These are phyloP conservation scores for Theileria annulata DNA, from an alignment of 169 alveolate genomes.

Conservation along the genomic window DNA sequence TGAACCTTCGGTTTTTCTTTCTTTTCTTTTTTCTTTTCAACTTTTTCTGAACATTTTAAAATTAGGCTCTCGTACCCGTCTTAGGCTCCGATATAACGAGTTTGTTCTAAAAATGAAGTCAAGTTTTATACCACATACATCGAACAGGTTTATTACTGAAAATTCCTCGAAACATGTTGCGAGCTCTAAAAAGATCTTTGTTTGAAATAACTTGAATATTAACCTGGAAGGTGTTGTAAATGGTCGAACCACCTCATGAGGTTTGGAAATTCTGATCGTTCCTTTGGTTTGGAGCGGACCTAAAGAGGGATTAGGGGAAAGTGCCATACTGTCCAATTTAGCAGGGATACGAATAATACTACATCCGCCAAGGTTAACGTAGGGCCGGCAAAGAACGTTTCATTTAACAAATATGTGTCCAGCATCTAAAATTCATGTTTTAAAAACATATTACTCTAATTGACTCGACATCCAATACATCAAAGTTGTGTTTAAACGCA, in stretches of 20 bases:
- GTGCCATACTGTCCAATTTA: constrained; percentile 48
- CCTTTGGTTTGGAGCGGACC: constrained; percentile 54
- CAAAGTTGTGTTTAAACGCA: constrained; percentile 47
- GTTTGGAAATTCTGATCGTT: constrained; percentile 37
- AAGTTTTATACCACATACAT: constrained; percentile 16
- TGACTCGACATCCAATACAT: constrained; percentile 28
- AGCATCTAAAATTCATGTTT: constrained; percentile 21
- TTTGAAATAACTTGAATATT: neutral
- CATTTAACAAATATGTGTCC: constrained; percentile 31
- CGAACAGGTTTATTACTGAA: constrained; percentile 25
- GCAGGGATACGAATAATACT: constrained; percentile 47
- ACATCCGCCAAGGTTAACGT: constrained; percentile 58
- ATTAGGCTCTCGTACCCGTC: constrained; percentile 8
- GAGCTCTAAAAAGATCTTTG: neutral
- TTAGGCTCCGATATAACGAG: constrained; percentile 22
- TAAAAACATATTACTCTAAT: constrained; percentile 17
- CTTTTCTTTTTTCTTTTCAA: constrained; percentile 23
- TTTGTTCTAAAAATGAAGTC: constrained; percentile 39
- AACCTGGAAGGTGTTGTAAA: constrained; percentile 69
- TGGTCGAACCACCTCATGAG: constrained; percentile 70
- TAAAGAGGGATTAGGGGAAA: neutral
- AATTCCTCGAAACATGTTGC: constrained; percentile 48
- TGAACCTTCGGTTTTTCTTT: constrained; percentile 34
- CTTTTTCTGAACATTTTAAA: neutral
- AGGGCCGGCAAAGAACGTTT: constrained; percentile 54